Conservation (phyloP, 1,284 basidiomycete species). For the Leccinum huronense region DNA sequence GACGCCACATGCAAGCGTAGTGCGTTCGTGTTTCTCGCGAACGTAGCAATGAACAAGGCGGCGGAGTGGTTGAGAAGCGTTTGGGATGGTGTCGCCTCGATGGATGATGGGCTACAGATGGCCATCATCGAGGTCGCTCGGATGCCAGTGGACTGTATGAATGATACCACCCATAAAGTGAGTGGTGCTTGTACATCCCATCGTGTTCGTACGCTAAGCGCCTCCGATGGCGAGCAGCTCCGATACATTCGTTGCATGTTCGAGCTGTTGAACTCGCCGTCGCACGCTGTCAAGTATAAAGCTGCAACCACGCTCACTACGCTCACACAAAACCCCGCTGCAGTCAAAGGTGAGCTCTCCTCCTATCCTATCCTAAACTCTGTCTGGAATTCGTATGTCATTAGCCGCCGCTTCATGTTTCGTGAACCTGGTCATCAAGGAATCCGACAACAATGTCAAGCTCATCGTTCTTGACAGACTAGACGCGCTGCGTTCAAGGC, state of each 20-base stretch:
- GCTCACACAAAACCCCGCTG: constrained; percentile 93
- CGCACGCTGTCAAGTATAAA: constrained; percentile 97
- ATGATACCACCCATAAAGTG: constrained; percentile 77
- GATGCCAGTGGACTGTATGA: constrained; percentile 87
- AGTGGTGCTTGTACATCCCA: constrained; percentile 31
- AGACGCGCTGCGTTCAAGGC: constrained; percentile 79
- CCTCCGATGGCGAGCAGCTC: constrained; percentile 46
- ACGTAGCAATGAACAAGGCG: constrained; percentile 87
- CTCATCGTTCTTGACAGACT: constrained; percentile 96
- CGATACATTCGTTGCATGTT: constrained; percentile 95
- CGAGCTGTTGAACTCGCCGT: constrained; percentile 88
- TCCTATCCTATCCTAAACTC: background rate
- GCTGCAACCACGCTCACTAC: constrained; percentile 95
- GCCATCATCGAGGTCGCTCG: constrained; percentile 94
- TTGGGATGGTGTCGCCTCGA: constrained; percentile 78
- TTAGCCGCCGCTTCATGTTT: constrained; percentile 87
- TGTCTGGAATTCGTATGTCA: constrained; percentile 1
- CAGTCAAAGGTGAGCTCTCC: constrained; percentile 76
- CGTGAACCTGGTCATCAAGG: constrained; percentile 89
- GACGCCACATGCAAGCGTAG: constrained; percentile 98
- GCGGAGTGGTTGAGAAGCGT: constrained; percentile 89
- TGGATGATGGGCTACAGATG: constrained; percentile 97
- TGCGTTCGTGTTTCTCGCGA: constrained; percentile 92
- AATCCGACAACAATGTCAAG: constrained; percentile 99
- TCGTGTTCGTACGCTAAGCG: constrained; percentile 17